Conservation (phyloP, 257 asterid genomes). For the Capsicum pubescens region DNA sequence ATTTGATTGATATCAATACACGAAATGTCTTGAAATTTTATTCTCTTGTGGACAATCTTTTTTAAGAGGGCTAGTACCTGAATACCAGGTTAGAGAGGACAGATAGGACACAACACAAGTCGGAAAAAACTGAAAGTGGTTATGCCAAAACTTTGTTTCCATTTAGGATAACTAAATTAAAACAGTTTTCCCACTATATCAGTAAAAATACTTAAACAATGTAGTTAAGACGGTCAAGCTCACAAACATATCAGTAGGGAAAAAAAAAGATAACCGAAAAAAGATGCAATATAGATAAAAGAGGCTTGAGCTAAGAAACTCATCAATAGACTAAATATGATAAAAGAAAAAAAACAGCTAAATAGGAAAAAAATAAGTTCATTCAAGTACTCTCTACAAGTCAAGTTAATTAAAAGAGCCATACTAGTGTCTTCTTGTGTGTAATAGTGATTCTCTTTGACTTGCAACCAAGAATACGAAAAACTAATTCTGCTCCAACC, state of each 20-base stretch:
- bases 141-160: neutral
- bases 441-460: slow-evolving; percentile 97
- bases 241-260: neutral
- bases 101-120: neutral
- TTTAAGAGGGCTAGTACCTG: neutral
- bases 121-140: neutral
- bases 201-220: neutral
- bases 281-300: neutral
- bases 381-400: slow-evolving; percentile 17
- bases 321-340: neutral
- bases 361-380: neutral
- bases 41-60: neutral
- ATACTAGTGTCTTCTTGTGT: slow-evolving; percentile 94
- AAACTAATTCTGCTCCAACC: slow-evolving; percentile 84
- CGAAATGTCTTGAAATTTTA: neutral
- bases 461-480: slow-evolving; percentile 97
- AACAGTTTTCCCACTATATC: neutral
- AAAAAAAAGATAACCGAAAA: neutral
- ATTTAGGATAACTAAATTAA: slow-evolving; percentile 11
- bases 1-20: slow-evolving; percentile 9
- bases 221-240: neutral
- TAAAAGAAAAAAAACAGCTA: neutral
- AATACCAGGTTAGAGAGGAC: neutral
- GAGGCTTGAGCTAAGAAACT: slow-evolving; percentile 17
- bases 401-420: slow-evolving; percentile 38